Base-by-base conservation (phyloP, 306 rosid species). In the Glycine soja region DNA sequence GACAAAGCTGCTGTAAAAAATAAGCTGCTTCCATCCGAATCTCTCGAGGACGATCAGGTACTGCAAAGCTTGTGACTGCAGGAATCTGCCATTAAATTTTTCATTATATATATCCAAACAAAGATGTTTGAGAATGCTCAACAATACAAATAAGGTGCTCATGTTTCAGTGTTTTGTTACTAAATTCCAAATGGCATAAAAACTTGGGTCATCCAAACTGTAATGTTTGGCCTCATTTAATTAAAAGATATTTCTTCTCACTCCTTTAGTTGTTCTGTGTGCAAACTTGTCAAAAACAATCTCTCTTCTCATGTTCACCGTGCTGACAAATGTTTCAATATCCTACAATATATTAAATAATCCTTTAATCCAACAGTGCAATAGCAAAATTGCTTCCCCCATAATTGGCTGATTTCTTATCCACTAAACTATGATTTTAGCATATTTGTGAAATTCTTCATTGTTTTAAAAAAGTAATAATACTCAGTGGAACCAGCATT, bases 1-100 rank as follows among this genome's bases (percentile, higher is more conserved):
- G 98, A 90, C 99, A 96, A 88, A 96, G 99, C 88, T 93, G 98
- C 90, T 92, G 99, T 77, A 90, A 81, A 83, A 96, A 92, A 83
- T 79, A 87, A 72, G 98, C 98, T 77, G 99, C 97, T 90, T 96
- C 99, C 93, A 96, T 93, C 15, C 99, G 99, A 88, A 96, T 90
- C 86, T 96, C 99, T 66, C 99, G 90, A 43, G 97, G 94, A 54
- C 97, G 97, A 85, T 91, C 97, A 67, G 97, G 94, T 40, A 87
- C 89, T 7, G 99, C 94, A 87, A 96, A 96, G 86, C 94, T 82
- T 93, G 87, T 96, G 66, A 96, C 93, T 76, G 87, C 83, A 77
- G 99, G 98, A 84, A 96, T 93, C 99, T 96, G 89, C 76, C 82
- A 78, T 58, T 24, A 40, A 80, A 77, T 51, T 68, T 87, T 80